phyloP scores from a whole-genome alignment of 768 basidiomycete species.

The Crassisporium funariophilum region DNA sequence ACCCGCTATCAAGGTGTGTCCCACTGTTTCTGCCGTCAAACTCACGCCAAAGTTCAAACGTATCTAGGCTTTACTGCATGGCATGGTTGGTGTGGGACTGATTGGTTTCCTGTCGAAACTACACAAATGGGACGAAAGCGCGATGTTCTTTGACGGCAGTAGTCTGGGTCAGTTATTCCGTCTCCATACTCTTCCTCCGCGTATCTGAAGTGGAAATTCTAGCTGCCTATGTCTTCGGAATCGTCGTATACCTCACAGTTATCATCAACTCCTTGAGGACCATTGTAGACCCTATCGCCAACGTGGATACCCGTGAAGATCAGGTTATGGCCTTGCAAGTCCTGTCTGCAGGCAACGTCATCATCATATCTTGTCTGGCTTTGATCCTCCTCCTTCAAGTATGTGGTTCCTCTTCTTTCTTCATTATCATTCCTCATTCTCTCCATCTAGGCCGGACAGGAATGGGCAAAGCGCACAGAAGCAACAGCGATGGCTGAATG shows the following conservation, averaged over 20 bases:
- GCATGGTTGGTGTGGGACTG: slow-evolving; percentile 78
- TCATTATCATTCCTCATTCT: slow-evolving; percentile 1
- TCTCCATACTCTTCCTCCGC: neutral
- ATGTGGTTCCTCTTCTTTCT: slow-evolving; percentile 26
- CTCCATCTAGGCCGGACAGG: slow-evolving; percentile 72
- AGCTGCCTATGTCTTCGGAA: slow-evolving; percentile 76
- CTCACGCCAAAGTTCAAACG: neutral
- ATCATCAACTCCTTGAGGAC: slow-evolving; percentile 78
- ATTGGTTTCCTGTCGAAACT: slow-evolving; percentile 78
- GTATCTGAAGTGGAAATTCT: too few species aligned
- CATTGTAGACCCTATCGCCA: slow-evolving; percentile 60
- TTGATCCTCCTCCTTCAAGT: slow-evolving; percentile 76
- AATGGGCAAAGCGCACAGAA: slow-evolving; percentile 73
- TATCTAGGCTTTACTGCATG: slow-evolving; percentile 80
- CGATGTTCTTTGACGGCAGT: slow-evolving; percentile 93
- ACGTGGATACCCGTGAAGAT: slow-evolving; percentile 61
- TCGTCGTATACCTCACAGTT: slow-evolving; percentile 83
- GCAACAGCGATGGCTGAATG: slow-evolving; percentile 41
- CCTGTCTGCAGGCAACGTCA: slow-evolving; percentile 84
- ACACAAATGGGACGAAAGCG: slow-evolving; percentile 88
- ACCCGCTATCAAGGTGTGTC: slow-evolving; percentile 84
- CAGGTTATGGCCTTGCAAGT: slow-evolving; percentile 79
- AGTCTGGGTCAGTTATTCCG: slow-evolving; percentile 63
- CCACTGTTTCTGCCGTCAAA: neutral
- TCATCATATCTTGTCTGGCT: slow-evolving; percentile 70